These are phyloP conservation scores for Xylariaceae sp. DNA, from an alignment of 2,329 filamentous ascomycete species.

Conservation along the genomic window DNA sequence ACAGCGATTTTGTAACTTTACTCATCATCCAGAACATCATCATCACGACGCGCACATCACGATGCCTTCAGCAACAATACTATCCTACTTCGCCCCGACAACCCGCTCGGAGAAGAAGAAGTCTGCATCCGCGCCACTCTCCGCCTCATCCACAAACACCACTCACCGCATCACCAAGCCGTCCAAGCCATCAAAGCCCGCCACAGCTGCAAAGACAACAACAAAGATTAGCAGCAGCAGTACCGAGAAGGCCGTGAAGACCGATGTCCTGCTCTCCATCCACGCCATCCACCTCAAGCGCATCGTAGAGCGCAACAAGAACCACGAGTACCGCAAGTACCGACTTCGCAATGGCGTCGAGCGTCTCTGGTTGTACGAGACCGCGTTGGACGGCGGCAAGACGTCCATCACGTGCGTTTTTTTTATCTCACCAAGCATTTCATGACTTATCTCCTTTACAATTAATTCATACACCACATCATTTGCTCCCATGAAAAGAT, in stretches of 20 bases:
- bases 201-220: neutral
- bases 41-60: neutral
- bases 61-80: neutral
- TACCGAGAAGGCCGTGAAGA: neutral
- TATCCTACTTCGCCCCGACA: neutral
- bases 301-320: slow-evolving; percentile 4
- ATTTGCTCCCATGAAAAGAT: neutral
- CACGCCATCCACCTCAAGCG: slow-evolving; percentile 1
- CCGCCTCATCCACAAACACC: neutral
- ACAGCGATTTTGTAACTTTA: too few species aligned
- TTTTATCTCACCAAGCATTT: neutral
- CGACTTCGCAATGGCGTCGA: slow-evolving; percentile 8
- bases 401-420: slow-evolving; percentile 6
- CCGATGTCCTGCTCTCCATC: slow-evolving; percentile 9
- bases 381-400: neutral
- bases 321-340: slow-evolving; percentile 12
- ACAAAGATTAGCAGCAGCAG: neutral
- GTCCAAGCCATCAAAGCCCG: neutral
- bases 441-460: neutral
- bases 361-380: slow-evolving; percentile 10
- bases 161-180: slow-evolving; percentile 1
- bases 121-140: neutral
- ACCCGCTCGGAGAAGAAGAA: neutral
- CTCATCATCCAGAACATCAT: too few species aligned
- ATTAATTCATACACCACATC: neutral